Percentiles rank a stretch among this genome's conserved stretches.
Conservation (phyloP, 768 basidiomycete species). For the Lactifluus hygrophoroides region DNA sequence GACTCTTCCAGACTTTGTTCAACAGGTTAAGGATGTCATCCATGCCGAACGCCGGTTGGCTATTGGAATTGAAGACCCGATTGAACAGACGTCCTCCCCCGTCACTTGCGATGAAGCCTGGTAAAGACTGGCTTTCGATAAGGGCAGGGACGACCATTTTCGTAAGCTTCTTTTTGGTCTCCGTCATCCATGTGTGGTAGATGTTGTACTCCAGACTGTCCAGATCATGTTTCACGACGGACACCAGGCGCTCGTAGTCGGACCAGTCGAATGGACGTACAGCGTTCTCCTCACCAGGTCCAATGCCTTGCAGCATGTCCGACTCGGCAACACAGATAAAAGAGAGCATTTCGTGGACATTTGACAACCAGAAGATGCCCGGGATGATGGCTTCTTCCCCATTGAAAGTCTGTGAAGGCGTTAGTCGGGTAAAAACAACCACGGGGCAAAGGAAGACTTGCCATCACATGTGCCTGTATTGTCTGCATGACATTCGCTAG, state of each 20-base stretch:
- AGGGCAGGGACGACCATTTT: conserved; percentile 99
- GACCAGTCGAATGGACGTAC: conserved; percentile 94
- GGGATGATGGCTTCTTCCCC: conserved; percentile 95
- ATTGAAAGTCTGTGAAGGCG: conserved; percentile 56
- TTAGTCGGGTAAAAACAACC: conserved; percentile 16
- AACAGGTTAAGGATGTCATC: conserved; percentile 95
- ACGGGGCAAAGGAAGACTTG: conserved; percentile 33
- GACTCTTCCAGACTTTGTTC: conserved; percentile 96
- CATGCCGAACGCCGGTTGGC: conserved; percentile 90
- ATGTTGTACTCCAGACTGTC: conserved; percentile 99
- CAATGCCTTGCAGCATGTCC: conserved; percentile 97
- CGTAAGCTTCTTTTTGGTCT: conserved; percentile 89
- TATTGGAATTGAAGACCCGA: conserved; percentile 79
- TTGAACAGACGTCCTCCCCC: conserved; percentile 91
- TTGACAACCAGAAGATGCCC: conserved; percentile 99
- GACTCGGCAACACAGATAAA: conserved; percentile 99
- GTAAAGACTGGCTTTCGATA: conserved; percentile 95
- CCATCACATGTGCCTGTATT: conserved; percentile 97
- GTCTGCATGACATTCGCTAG: conserved; percentile 98
- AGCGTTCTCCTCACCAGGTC: conserved; percentile 87
- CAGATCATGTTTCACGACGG: conserved; percentile 97
- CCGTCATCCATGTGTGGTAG: conserved; percentile 98
- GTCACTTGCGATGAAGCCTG: conserved; percentile 94
- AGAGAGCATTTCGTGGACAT: conserved; percentile 98
- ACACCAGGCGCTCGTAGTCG: conserved; percentile 91